These are phyloP conservation scores for Prosopis cineraria DNA, from an alignment of 306 rosid species.

Conservation along the genomic window DNA sequence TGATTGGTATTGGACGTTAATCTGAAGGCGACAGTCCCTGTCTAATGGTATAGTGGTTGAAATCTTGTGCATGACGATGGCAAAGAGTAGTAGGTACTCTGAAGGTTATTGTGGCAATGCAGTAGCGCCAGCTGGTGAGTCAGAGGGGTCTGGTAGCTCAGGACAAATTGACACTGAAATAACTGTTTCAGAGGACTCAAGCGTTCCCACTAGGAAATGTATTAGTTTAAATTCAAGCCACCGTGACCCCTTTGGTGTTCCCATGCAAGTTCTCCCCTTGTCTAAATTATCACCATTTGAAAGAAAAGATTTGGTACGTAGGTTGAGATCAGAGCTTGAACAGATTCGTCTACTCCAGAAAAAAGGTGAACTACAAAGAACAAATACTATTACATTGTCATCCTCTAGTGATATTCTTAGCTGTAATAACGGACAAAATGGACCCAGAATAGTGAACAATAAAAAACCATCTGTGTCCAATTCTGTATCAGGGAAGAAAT, in stretches of 20 bases:
- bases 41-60: constrained; percentile 18
- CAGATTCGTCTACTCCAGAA: constrained; percentile 61
- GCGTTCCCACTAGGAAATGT: constrained; percentile 62
- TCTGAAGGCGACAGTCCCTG: not conserved
- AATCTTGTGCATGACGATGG: constrained; percentile 33
- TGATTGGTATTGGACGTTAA: constrained; percentile 9
- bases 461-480: constrained; percentile 44
- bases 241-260: constrained; percentile 44
- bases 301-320: constrained; percentile 57
- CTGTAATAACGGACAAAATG: constrained; percentile 59
- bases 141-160: constrained; percentile 83
- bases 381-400: constrained; percentile 57
- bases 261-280: constrained; percentile 58
- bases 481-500: constrained; percentile 45
- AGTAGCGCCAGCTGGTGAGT: constrained; percentile 55
- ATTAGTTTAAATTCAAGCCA: constrained; percentile 59
- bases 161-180: constrained; percentile 73
- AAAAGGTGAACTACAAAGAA: constrained; percentile 58
- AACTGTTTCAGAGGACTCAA: constrained; percentile 75
- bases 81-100: constrained; percentile 53
- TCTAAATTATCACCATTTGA: constrained; percentile 51
- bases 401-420: constrained; percentile 86
- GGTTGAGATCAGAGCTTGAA: constrained; percentile 70
- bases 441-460: constrained; percentile 42
- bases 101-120: constrained; percentile 62